phyloP scores from a whole-genome alignment of 2,329 filamentous ascomycete species.

The Cladorrhinum sp. region DNA sequence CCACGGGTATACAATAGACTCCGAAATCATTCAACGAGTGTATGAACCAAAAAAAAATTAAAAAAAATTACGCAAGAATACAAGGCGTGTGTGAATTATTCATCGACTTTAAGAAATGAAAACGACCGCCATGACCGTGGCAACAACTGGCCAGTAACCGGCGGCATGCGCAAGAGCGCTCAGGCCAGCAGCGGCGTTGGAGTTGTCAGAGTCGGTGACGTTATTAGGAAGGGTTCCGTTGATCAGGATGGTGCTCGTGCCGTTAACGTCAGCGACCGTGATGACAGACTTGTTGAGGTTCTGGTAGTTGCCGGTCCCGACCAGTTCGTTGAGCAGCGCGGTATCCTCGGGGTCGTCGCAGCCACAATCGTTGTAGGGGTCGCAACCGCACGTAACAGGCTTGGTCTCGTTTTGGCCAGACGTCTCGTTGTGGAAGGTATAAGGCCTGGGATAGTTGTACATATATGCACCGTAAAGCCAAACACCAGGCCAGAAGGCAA shows the following conservation, averaged over 20 bases:
- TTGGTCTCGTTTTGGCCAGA: constrained; percentile 56
- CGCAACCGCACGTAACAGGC: constrained; percentile 61
- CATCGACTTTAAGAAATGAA: constrained; percentile 38
- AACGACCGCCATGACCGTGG: constrained; percentile 44
- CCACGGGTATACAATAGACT: not conserved
- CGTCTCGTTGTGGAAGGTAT: constrained; percentile 49
- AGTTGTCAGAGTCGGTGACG: constrained; percentile 51
- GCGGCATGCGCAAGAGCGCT: constrained; percentile 36
- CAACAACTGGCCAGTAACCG: constrained; percentile 51
- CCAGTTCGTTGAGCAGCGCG: constrained; percentile 58
- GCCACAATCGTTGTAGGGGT: constrained; percentile 54
- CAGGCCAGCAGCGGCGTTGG: constrained; percentile 36
- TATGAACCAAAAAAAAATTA: not conserved
- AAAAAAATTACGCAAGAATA: not conserved
- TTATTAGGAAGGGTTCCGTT: constrained; percentile 74
- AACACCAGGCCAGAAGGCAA: constrained; percentile 61
- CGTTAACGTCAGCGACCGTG: constrained; percentile 60
- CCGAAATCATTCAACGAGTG: not conserved
- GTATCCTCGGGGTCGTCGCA: constrained; percentile 66
- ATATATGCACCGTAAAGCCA: constrained; percentile 64
- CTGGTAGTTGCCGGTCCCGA: constrained; percentile 63
- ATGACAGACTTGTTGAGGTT: constrained; percentile 61
- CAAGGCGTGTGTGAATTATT: not conserved
- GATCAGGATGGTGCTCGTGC: constrained; percentile 62
- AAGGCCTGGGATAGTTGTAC: constrained; percentile 53